Base-by-base conservation (phyloP, 176 grass and related monocot species). In the Carex parvula region DNA sequence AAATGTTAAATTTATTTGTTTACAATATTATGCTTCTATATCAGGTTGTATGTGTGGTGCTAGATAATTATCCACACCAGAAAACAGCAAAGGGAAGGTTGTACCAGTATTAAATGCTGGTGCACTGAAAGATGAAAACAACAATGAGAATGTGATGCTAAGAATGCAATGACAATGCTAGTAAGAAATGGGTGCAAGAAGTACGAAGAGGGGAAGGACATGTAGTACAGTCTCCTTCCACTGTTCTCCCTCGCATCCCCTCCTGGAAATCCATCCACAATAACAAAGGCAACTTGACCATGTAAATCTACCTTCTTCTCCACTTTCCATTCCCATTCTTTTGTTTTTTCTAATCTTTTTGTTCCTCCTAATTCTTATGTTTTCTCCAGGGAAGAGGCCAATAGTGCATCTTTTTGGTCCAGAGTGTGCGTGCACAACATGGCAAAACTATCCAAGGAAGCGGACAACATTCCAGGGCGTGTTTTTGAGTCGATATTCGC, bases 381-480 rank as follows among this genome's bases (percentile, higher is more conserved):
- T 89, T 44, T 32, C 29, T 83, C 55, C 91, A 99, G 96, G 85
- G 93, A 99, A 89, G 91, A 99, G 26, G 87, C 80, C 46, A 92
- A 89, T 74, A 92, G 85, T 56, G 89, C 93, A 79, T 90, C 90
- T 65, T 93, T 99, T 84, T 99, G 96, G 96, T 91, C 96, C 75
- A 99, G 92, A 87, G 83, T 95, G 58, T 95, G 91, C 84, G 83
- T 99, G 70, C 93, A 95, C 41, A 99, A 99, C 87, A 95, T 95
- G 96, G 93, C 96, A 29, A 95, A 88, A 80, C 85, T 99, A 88
- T 89, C 91, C 61, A 93, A 87, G 83, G 96, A 99, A 79, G 91
- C 93, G n/a, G 15, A 99, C 96, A 44, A 99, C 93, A 24, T 89
- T 99, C 62, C n/a, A n/a, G 89, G 96, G 24, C 96, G 96, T 63